phyloP scores from a whole-genome alignment of 2,329 filamentous ascomycete species.

The Fusarium sp. region DNA sequence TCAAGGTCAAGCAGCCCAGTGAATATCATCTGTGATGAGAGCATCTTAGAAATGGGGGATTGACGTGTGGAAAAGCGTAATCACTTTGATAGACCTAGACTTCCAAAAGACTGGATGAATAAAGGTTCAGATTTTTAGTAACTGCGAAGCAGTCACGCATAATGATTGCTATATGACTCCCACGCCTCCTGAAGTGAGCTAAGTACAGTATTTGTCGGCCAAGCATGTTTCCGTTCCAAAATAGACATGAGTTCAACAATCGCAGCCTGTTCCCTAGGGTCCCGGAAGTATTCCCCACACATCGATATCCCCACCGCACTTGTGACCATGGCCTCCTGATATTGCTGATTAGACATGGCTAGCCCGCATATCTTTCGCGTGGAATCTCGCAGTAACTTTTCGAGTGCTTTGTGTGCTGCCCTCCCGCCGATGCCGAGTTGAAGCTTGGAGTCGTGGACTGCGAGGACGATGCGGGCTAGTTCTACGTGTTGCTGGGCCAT shows the following conservation, averaged over 20 bases:
- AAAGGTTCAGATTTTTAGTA: background rate
- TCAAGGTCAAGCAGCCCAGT: constrained; percentile 27
- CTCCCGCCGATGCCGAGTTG: constrained; percentile 25
- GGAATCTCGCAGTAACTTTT: constrained; percentile 15
- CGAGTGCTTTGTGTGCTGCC: constrained; percentile 21
- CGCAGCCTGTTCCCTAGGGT: constrained; percentile 18
- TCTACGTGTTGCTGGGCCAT: constrained; percentile 30
- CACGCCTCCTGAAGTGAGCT: background rate
- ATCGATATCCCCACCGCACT: constrained; percentile 27
- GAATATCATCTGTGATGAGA: constrained; percentile 39
- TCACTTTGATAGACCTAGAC: background rate
- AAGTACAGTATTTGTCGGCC: constrained; percentile 8
- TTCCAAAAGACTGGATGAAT: background rate
- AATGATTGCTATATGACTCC: background rate
- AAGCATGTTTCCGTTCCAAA: constrained; percentile 28
- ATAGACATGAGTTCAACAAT: constrained; percentile 14
- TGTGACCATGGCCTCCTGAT: constrained; percentile 21
- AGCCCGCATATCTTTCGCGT: constrained; percentile 22
- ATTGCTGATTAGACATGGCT: constrained; percentile 7
- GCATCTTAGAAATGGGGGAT: background rate
- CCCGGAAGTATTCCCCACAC: constrained; percentile 32
- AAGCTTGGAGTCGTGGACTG: constrained; percentile 24
- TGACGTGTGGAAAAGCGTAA: background rate
- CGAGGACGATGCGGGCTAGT: constrained; percentile 26
- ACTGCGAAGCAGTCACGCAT: too few species aligned